Percentiles rank a stretch among this genome's conserved stretches.
These are phyloP conservation scores for Lolium perenne DNA, from an alignment of 176 grass and related monocot species.

Conservation along the genomic window DNA sequence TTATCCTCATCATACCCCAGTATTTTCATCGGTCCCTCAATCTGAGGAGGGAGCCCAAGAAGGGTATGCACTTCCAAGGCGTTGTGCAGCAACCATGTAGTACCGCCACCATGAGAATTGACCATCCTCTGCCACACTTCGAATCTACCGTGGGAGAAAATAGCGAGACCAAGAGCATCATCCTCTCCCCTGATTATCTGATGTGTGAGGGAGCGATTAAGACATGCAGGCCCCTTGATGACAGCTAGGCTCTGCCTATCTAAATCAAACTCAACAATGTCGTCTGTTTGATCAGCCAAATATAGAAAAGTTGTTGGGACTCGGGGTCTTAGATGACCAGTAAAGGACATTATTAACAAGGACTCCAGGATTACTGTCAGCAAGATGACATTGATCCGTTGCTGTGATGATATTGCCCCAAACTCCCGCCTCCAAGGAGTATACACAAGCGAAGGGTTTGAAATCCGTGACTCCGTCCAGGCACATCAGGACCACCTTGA, in stretches of 20 bases:
- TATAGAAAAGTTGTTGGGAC: fast-evolving
- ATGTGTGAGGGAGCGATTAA: neutral
- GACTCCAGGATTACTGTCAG: neutral
- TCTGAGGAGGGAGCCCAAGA: no score
- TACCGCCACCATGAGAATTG: neutral
- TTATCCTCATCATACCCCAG: constrained; percentile 8
- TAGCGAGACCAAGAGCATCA: neutral
- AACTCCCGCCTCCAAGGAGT: no score
- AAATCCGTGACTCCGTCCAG: no score
- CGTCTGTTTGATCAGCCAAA: neutral
- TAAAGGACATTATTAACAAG: neutral
- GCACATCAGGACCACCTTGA: no score
- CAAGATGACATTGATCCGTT: neutral
- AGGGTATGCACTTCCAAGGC: neutral
- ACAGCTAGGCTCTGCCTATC: no score
- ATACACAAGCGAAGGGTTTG: no score
- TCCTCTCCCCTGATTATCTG: neutral
- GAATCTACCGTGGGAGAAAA: neutral
- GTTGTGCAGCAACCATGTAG: no score
- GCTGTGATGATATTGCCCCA: neutral
- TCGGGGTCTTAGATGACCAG: neutral
- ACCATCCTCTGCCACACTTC: neutral
- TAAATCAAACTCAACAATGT: neutral
- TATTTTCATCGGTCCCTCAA: neutral
- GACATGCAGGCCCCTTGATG: neutral